A percentile compares a stretch with the other conserved stretches of the same genome.
phyloP scores from a whole-genome alignment of 2,329 filamentous ascomycete species.

The Aspergillus sergii region DNA sequence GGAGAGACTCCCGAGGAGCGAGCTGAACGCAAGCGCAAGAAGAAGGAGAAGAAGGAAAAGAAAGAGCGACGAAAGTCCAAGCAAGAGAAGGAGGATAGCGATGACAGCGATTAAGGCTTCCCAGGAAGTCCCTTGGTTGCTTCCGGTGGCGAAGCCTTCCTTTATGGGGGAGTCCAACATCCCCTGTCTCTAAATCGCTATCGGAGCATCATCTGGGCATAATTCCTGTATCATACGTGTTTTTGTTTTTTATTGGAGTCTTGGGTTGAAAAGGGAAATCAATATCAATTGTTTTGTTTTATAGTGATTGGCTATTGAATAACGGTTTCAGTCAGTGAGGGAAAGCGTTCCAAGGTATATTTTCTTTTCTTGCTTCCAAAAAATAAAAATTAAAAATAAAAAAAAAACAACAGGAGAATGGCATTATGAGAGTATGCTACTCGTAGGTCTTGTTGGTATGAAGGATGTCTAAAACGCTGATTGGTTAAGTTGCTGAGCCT shows the following conservation, averaged over 20 bases:
- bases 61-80: conserved; percentile 78
- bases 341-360: background rate
- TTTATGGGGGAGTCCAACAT: conserved; percentile 4
- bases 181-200: conserved; percentile 5
- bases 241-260: conserved; percentile 39
- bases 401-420: no score
- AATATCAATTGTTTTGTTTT: conserved; percentile 25
- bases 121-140: conserved; percentile 27
- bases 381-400: background rate
- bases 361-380: background rate
- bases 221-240: conserved; percentile 46
- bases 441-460: background rate
- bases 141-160: conserved; percentile 14
- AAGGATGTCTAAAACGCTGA: background rate
- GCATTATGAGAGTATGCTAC: background rate
- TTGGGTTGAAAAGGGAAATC: conserved; percentile 42
- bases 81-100: conserved; percentile 76
- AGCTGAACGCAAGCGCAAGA: conserved; percentile 53
- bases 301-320: background rate
- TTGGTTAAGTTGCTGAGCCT: background rate
- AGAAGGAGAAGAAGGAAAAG: conserved; percentile 59
- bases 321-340: background rate
- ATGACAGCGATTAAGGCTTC: conserved; percentile 46
- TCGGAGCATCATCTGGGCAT: conserved; percentile 20
- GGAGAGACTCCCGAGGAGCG: conserved; percentile 54